Base-by-base conservation (phyloP, 2,329 filamentous ascomycete genomes). In the Fusarium avenaceum region DNA sequence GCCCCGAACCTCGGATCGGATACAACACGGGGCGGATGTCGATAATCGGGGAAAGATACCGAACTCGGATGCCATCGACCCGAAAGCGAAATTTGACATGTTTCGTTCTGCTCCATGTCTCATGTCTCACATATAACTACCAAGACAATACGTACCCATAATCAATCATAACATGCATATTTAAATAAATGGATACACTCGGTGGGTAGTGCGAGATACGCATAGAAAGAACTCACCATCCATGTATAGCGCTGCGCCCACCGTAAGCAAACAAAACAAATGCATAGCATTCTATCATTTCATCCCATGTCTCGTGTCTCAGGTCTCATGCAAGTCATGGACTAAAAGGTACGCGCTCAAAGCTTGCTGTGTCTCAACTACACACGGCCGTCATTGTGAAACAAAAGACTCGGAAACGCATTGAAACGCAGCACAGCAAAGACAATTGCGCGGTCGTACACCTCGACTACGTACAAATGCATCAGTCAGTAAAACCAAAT, bases 1-100 rank as follows among this genome's bases (percentile, higher is more conserved):
- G 67, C 35, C 46, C 63, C 65, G 65, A 65, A 59, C 50, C 57
- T 51, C 57, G 53, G 66, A 63, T 64, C 61, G 59, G 61, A 64
- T 52, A 50, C 56, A 28, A 50, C 17, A n/a, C 33, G 33, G 33
- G 33, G 33, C 33, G 33, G 33, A 38, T 38, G 33, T 9, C 15
- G 33, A 38, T 38, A 17, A n/a, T n/a, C 33, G 26, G 33, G 26
- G 26, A 22, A 46, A 35, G 28, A n/a, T 43, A 33, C 53, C 60
- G 15, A 47, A 43, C 45, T 59, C 35, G 60, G 63, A 22, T 53
- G 30, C 32, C 35, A 46, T 61, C 43, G 44, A 48, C 42, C 63
- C 63, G 48, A 65, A 9, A 38, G 15, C 35, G 35, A 38, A 38
- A 38, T 38, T 38, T 19, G 35, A 10, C 35, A 38, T 38, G 35